Percentiles rank a stretch among this genome's conserved stretches.
Conservation (phyloP, 805 yeast species). For the Phaffomyces opuntiae region DNA sequence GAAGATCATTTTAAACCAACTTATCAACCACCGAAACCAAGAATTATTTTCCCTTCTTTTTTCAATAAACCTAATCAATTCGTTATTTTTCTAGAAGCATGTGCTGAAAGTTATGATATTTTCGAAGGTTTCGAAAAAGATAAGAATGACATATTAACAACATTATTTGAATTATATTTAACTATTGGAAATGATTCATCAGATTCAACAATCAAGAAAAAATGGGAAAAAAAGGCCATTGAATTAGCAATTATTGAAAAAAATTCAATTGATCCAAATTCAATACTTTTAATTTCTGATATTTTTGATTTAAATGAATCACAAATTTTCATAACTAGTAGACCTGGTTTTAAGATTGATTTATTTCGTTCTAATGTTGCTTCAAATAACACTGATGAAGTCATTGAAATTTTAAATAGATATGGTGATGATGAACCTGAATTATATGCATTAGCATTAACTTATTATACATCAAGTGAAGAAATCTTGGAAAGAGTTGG, state of each 20-base stretch:
- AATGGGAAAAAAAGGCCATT: slow-evolving; percentile 66
- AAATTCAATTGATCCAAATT: slow-evolving; percentile 45
- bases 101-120: slow-evolving; percentile 67
- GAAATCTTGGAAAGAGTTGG: slow-evolving; percentile 46
- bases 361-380: slow-evolving; percentile 61
- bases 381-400: slow-evolving; percentile 47
- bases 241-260: slow-evolving; percentile 40
- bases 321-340: slow-evolving; percentile 30
- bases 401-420: slow-evolving; percentile 48
- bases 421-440: slow-evolving; percentile 60
- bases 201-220: slow-evolving; percentile 27
- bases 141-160: slow-evolving; percentile 63
- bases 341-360: slow-evolving; percentile 36
- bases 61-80: slow-evolving; percentile 82
- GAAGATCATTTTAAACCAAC: slow-evolving; percentile 37
- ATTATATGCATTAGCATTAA: slow-evolving; percentile 57
- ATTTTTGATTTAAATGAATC: slow-evolving; percentile 45
- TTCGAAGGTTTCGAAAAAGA: slow-evolving; percentile 67
- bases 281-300: slow-evolving; percentile 36
- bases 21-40: slow-evolving; percentile 87
- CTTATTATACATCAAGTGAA: slow-evolving; percentile 52
- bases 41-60: slow-evolving; percentile 80
- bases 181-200: slow-evolving; percentile 41
- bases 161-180: slow-evolving; percentile 77
- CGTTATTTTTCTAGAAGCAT: slow-evolving; percentile 88